These are phyloP conservation scores for Leishmania gerbilli DNA, from an alignment of 208 protist genomes.

Conservation along the genomic window DNA sequence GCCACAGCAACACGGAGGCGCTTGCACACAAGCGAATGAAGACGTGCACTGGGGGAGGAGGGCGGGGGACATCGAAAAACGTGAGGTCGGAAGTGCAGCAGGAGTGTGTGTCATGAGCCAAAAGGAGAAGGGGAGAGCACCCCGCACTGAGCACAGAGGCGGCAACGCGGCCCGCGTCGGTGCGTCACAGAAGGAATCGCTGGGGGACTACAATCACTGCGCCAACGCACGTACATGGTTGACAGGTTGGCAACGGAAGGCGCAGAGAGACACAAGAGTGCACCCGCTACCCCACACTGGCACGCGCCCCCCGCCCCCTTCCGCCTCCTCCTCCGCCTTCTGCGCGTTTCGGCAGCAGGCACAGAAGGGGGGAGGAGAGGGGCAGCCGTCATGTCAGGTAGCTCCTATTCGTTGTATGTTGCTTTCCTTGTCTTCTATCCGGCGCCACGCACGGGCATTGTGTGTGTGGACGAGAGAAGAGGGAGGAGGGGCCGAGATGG, in stretches of 20 bases:
- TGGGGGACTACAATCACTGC: background rate
- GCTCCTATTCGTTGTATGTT: background rate
- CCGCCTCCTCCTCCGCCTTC: too few species aligned
- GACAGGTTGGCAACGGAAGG: background rate
- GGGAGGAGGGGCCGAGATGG: background rate
- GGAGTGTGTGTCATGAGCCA: background rate
- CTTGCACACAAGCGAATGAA: background rate
- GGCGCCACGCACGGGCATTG: background rate
- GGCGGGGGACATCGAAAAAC: background rate
- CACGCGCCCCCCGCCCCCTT: background rate
- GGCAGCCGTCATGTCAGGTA: background rate
- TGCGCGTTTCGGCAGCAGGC: background rate
- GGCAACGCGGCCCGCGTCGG: background rate
- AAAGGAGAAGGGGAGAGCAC: background rate
- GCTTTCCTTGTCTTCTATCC: background rate
- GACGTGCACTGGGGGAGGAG: too few species aligned
- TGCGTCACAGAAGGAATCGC: background rate
- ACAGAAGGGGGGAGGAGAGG: background rate
- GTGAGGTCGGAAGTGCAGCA: background rate
- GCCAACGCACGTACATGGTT: background rate
- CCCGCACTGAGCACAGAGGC: background rate
- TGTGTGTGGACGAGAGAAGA: background rate
- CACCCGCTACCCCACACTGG: background rate
- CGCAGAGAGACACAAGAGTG: background rate
- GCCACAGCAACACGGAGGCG: background rate